Evolutionary conservation across 2,329 filamentous ascomycete species (phyloP).

Genomic region (Calonectria pauciramosa): DNA sequence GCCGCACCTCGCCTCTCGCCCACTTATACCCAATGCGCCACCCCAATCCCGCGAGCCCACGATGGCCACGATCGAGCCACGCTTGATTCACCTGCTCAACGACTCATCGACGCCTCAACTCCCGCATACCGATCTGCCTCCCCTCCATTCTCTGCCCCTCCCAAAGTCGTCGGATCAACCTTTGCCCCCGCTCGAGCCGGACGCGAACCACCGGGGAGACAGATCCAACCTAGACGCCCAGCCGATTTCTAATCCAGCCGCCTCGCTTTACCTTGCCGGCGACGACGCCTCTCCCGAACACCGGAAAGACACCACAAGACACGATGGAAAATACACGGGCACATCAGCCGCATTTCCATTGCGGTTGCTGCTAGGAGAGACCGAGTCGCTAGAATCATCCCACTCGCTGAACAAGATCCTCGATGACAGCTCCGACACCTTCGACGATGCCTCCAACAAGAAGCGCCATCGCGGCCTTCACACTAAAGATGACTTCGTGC

Average conservation of each 20-base stretch:
- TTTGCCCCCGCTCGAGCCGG: slow-evolving; percentile 67
- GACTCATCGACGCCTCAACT: slow-evolving; percentile 64
- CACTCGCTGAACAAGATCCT: slow-evolving; percentile 62
- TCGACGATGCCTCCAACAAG: slow-evolving; percentile 64
- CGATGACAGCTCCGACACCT: slow-evolving; percentile 57
- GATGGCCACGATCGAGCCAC: slow-evolving; percentile 77
- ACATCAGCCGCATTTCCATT: slow-evolving; percentile 52
- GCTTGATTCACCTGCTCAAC: slow-evolving; percentile 75
- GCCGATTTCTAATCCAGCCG: slow-evolving; percentile 28
- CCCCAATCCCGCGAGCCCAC: slow-evolving; percentile 51
- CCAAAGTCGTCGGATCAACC: slow-evolving; percentile 60
- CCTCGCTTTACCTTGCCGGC: slow-evolving; percentile 33
- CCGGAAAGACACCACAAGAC: slow-evolving; percentile 38
- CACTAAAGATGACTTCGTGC: slow-evolving; percentile 73
- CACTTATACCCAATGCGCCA: slow-evolving; percentile 47
- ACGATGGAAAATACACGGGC: slow-evolving; percentile 43
- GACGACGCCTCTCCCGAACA: slow-evolving; percentile 40
- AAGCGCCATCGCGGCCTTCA: slow-evolving; percentile 65
- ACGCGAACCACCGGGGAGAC: slow-evolving; percentile 59
- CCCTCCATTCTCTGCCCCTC: slow-evolving; percentile 63
- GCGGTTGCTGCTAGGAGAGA: slow-evolving; percentile 57
- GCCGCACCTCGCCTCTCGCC: slow-evolving; percentile 27
- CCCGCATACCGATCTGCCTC: slow-evolving; percentile 67
- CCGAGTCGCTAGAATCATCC: slow-evolving; percentile 54
- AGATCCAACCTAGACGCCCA: slow-evolving; percentile 41